Base-by-base conservation (phyloP, 805 yeast species). In the Wickerhamiella alocasiicola region DNA sequence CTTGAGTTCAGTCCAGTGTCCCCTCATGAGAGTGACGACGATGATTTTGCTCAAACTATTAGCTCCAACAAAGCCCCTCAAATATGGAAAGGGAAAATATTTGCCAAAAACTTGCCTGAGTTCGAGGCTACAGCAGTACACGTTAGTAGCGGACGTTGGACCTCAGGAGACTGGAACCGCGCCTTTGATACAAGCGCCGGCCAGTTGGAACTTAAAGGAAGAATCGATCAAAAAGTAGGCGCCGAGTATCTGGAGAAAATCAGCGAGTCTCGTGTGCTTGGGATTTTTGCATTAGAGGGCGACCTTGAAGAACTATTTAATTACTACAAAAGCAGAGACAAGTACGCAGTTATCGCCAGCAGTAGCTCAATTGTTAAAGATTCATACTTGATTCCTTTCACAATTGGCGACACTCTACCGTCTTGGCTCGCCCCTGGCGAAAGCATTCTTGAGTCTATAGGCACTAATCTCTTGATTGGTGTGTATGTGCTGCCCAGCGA, bases 341-440 rank as follows among this genome's bases (percentile, higher is more conserved):
- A 72, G 52, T 73, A 70, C 38, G 87, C 84, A 1, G 84, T 78
- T 13, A 61, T 79, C 33, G 67, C 71, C 9, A 64, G 62, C 15
- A 63, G 63, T 39, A 71, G 73, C 1, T 46, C 55, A 6, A 63
- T 65, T 48, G 76, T 76, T 29, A 78, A 76, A 50, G 87, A 79
- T 56, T 68, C 78, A 6, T 79, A 78, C 54, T 46, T 79, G 40
- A 56, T 76, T 21, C 67, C 77, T 1, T 41, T 69, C n/a, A 23
- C 26, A 23, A 7, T 18, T n/a, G n/a, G 16, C 12, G 23, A 12
- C 11, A 12, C 21, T 4, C n/a, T 37, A 3, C 35, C 41, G 12
- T 23, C 16, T 5, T 37, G 29, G 24, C 30, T 37, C 7, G 29
- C 17, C n/a, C 17, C 30, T 7, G 12, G 13, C 30, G 30, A 34